A percentile compares a stretch with the other conserved stretches of the same genome.
Evolutionary conservation across 345 rosid species (phyloP).

Genomic region (Corchorus olitorius): DNA sequence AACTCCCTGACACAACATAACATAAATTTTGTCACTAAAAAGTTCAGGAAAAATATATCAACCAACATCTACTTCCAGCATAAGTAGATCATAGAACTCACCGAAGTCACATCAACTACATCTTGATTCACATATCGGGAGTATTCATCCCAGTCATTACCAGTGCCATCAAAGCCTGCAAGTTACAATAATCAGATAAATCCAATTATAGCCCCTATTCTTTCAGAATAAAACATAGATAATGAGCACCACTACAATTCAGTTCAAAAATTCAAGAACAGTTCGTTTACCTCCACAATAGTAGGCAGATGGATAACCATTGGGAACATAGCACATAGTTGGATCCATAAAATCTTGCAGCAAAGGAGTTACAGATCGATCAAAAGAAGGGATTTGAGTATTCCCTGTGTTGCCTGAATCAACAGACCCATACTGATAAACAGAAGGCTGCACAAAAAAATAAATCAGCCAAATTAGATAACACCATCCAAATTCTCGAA

Average conservation of each 20-base stretch:
- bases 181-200: slow-evolving; percentile 3
- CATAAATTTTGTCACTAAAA: slow-evolving; percentile 3
- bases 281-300: slow-evolving; percentile 52
- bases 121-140: slow-evolving; percentile 55
- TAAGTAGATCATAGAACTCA: slow-evolving; percentile 28
- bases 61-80: neutral
- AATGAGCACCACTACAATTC: neutral
- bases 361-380: slow-evolving; percentile 62
- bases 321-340: slow-evolving; percentile 63
- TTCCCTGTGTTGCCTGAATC: slow-evolving; percentile 43
- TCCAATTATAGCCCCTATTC: neutral
- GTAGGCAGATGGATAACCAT: slow-evolving; percentile 50
- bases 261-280: neutral
- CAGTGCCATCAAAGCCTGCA: slow-evolving; percentile 58
- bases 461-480: neutral
- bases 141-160: slow-evolving; percentile 75
- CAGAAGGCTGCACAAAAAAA: slow-evolving; percentile 44
- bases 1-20: slow-evolving; percentile 38
- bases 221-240: neutral
- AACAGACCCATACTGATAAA: slow-evolving; percentile 67
- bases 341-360: slow-evolving; percentile 69
- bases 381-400: slow-evolving; percentile 64
- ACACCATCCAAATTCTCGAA: neutral
- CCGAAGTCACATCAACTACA: slow-evolving; percentile 70
- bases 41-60: neutral